Base-by-base conservation (phyloP, 768 basidiomycete genomes). In the Suillus brevipes region DNA sequence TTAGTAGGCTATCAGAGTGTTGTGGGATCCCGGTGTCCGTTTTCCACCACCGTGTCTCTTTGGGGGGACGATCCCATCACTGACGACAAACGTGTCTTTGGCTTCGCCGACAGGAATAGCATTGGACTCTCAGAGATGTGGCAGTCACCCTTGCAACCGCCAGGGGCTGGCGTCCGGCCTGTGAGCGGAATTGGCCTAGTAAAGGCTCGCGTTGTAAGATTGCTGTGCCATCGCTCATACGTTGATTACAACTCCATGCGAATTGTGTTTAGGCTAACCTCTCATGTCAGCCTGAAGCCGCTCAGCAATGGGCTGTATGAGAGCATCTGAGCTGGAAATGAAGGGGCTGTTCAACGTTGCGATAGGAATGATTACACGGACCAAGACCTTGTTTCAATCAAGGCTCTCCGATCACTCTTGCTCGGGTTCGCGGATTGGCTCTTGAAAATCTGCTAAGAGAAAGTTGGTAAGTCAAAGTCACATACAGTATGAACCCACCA, bases 21-120 rank as follows among this genome's bases (percentile, higher is more conserved):
- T 65, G 64, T 65, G 64, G 64, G 64, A 65, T 45, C 20, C n/a
- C 45, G 28, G 61, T 20, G 28, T 36, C n/a, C n/a, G 38, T 45
- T 58, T 69, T 67, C 72, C 68, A 71, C 72, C 59, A 61, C 42
- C 71, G 61, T 66, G 70, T 66, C 36, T 55, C 34, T 65, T 12
- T 60, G 63, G 58, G 55, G 40, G 57, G 50, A 7, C 25, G 38
- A 7, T 36, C 52, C 56, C 52, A 62, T 65, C 64, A 67, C 38
- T 28, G 42, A 14, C 49, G 43, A 66, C 66, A 58, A 66, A 66
- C 66, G 66, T 66, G 66, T 42, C 63, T 59, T 63, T 64, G 64
- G 42, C 45, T 61, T 62, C 52, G 20, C 52, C 28, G 18, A 61
- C 65, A 52, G 47, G 65, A 69, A 69, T 68, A 71, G 66, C 47